Conservation (phyloP, 768 basidiomycete species). For the Nidula microcarpa region DNA sequence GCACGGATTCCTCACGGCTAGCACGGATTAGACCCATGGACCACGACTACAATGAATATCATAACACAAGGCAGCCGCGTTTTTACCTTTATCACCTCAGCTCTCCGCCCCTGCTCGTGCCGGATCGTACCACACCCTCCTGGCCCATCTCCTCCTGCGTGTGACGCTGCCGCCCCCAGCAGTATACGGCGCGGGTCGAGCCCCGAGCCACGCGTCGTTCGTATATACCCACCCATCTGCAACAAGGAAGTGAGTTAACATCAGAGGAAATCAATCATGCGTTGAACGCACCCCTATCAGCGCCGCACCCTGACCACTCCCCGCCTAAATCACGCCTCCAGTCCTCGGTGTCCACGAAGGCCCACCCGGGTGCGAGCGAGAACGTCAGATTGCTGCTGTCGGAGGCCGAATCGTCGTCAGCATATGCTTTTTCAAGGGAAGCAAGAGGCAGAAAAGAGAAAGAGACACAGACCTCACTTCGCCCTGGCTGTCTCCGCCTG, state of each 20-base stretch:
- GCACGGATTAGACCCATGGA: no score
- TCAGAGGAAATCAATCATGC: background rate
- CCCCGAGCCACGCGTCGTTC: constrained; percentile 69
- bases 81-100: background rate
- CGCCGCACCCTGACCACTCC: constrained; percentile 46
- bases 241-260: background rate
- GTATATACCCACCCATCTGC: constrained; percentile 82
- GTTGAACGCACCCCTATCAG: constrained; percentile 18
- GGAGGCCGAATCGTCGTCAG: constrained; percentile 9
- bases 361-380: constrained; percentile 70
- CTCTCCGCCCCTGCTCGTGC: constrained; percentile 7
- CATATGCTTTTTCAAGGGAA: background rate
- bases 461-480: constrained; percentile 58
- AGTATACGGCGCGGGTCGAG: constrained; percentile 36
- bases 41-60: no score
- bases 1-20: no score
- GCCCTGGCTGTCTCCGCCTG: constrained; percentile 35
- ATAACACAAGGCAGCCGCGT: no score
- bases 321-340: constrained; percentile 69
- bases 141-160: constrained; percentile 64
- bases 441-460: constrained; percentile 1
- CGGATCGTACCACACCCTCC: constrained; percentile 59
- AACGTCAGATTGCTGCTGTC: constrained; percentile 79
- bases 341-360: constrained; percentile 71
- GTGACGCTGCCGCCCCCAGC: constrained; percentile 51